Evolutionary conservation across 352 stramenopile genomes (phyloP).

Genomic region (Phytophthora colocasiae): DNA sequence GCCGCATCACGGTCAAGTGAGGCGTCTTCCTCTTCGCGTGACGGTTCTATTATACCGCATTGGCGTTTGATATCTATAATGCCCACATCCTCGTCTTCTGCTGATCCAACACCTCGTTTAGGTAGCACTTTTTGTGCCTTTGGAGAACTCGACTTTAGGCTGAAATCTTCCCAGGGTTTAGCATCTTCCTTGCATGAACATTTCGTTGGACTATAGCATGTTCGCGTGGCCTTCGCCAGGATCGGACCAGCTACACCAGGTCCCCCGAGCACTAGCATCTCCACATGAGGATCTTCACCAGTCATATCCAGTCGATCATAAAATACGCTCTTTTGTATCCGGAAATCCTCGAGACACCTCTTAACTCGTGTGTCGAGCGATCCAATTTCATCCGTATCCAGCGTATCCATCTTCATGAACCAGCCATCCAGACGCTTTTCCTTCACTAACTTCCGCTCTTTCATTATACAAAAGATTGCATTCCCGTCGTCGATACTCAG

Average conservation of each 20-base stretch:
- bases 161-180: constrained; percentile 62
- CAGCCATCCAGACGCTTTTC: constrained; percentile 49
- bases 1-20: constrained; percentile 34
- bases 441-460: constrained; percentile 44
- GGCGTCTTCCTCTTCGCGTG: constrained; percentile 24
- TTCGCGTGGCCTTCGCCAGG: constrained; percentile 32
- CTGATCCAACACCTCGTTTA: neutral
- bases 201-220: constrained; percentile 48
- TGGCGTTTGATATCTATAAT: constrained; percentile 73
- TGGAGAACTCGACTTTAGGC: constrained; percentile 32
- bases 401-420: constrained; percentile 64
- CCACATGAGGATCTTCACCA: constrained; percentile 65
- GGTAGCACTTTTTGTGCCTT: neutral
- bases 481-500: constrained; percentile 84
- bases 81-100: constrained; percentile 44
- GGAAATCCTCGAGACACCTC: constrained; percentile 49
- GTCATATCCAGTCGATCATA: constrained; percentile 61
- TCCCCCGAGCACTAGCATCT: constrained; percentile 39
- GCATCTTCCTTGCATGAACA: constrained; percentile 63
- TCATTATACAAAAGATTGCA: constrained; percentile 56
- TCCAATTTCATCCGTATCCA: constrained; percentile 69
- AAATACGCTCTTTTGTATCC: constrained; percentile 43
- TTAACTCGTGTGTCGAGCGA: constrained; percentile 60
- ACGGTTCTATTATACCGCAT: constrained; percentile 58
- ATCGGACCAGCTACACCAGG: constrained; percentile 13